phyloP scores from a whole-genome alignment of 805 yeast species.

The Metschnikowia baotianmanensis region DNA sequence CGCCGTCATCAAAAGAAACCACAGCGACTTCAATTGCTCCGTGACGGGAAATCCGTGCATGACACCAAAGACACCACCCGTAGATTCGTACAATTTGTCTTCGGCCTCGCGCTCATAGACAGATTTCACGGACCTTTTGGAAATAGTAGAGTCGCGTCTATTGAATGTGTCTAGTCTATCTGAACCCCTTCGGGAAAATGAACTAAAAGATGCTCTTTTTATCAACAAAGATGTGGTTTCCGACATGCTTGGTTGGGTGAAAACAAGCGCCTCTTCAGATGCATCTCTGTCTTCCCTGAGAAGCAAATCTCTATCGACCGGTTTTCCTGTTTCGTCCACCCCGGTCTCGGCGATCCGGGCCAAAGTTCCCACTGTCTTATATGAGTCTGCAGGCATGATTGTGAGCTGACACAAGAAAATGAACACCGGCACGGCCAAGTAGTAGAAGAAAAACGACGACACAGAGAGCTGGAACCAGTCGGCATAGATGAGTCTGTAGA shows the following conservation, averaged over 20 bases:
- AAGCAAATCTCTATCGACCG: constrained; percentile 47
- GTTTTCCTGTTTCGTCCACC: constrained; percentile 65
- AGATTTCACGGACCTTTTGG: constrained; percentile 50
- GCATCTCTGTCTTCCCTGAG: constrained; percentile 37
- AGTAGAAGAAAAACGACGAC: constrained; percentile 59
- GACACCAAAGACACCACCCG: constrained; percentile 66
- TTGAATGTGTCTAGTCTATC: constrained; percentile 3
- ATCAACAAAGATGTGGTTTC: constrained; percentile 42
- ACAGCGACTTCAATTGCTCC: constrained; percentile 56
- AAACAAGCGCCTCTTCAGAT: constrained; percentile 23
- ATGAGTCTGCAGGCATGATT: constrained; percentile 77
- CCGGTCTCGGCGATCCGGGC: constrained; percentile 73
- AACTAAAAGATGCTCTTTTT: constrained; percentile 29
- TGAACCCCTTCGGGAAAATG: constrained; percentile 21
- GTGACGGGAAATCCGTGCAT: constrained; percentile 60
- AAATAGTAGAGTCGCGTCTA: constrained; percentile 34
- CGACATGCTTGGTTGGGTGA: constrained; percentile 35
- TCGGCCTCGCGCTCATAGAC: constrained; percentile 68
- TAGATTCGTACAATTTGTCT: constrained; percentile 44
- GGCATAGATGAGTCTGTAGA: constrained; percentile 66
- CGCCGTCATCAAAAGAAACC: constrained; percentile 76
- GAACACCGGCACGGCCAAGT: constrained; percentile 74
- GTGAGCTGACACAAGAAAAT: constrained; percentile 69
- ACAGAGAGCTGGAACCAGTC: constrained; percentile 42
- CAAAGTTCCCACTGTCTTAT: constrained; percentile 66